Conservation (phyloP, 225 moss, liverwort and hornwort genomes). For the Pseudisothecium myosuroides region DNA sequence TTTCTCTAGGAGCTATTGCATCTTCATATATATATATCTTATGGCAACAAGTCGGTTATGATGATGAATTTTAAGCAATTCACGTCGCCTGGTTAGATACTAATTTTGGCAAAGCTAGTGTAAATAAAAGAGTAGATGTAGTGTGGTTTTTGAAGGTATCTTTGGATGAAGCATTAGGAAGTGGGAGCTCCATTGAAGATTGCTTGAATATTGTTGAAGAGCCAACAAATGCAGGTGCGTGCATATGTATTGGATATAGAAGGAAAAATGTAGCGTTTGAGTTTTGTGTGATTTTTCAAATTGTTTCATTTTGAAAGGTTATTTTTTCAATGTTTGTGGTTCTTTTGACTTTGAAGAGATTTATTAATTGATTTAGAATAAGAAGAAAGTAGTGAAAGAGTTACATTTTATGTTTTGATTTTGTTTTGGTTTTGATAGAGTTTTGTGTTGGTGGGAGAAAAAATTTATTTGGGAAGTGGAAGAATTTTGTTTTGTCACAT, state of each 20-base stretch:
- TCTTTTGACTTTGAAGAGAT: not conserved
- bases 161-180: not conserved
- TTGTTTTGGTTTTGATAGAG: not conserved
- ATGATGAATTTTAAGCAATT: not conserved
- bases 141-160: not conserved
- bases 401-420: not conserved
- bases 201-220: not conserved
- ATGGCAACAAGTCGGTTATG: not conserved
- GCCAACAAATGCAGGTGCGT: too few species aligned
- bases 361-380: not conserved
- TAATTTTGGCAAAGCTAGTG: not conserved
- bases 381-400: not conserved
- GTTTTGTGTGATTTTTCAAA: not conserved
- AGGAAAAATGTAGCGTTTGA: not conserved
- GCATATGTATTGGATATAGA: not conserved
- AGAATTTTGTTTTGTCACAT: not conserved
- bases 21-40: not conserved
- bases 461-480: not conserved
- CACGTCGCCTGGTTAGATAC: rapidly evolving
- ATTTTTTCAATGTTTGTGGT: too few species aligned
- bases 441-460: not conserved
- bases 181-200: not conserved
- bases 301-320: not conserved
- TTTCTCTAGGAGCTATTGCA: not conserved
- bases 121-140: rapidly evolving